Percentiles rank a stretch among this genome's conserved stretches.
Conservation (phyloP, 148 eudicot species). For the Rhododendron williamsianum region DNA sequence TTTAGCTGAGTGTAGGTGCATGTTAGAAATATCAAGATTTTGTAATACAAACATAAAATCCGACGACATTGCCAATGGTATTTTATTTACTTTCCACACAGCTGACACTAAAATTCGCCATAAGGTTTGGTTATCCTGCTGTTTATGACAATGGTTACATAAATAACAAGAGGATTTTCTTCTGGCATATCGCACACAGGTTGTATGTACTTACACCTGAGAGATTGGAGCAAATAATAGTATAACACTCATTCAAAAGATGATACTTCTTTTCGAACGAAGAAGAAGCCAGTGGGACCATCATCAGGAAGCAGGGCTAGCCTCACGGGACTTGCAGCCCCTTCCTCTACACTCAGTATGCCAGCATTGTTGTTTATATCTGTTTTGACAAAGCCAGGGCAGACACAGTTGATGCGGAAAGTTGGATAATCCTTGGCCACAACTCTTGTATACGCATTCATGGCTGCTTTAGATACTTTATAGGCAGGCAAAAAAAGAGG, state of each 20-base stretch:
- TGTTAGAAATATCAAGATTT: background rate
- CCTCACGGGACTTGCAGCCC: constrained; percentile 34
- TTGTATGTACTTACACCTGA: background rate
- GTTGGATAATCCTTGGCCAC: constrained; percentile 23
- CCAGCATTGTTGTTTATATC: constrained; percentile 28
- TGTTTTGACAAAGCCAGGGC: constrained; percentile 47
- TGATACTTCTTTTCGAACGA: constrained; percentile 3
- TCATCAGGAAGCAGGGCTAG: constrained; percentile 35
- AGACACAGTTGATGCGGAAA: constrained; percentile 33
- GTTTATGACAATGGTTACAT: background rate
- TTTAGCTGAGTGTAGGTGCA: background rate
- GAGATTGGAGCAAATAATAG: background rate
- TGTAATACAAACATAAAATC: background rate
- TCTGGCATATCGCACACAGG: background rate
- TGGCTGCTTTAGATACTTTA: constrained; percentile 23
- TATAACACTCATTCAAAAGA: background rate
- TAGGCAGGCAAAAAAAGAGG: constrained; percentile 14
- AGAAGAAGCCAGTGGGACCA: constrained; percentile 29
- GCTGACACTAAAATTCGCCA: background rate
- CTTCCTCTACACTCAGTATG: constrained; percentile 29
- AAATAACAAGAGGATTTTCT: background rate
- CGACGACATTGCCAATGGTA: background rate
- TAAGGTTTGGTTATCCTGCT: background rate
- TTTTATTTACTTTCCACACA: background rate
- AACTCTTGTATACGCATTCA: constrained; percentile 32